Conservation (phyloP, 371 early-diverging fungal species). For the Coemansia sp. region DNA sequence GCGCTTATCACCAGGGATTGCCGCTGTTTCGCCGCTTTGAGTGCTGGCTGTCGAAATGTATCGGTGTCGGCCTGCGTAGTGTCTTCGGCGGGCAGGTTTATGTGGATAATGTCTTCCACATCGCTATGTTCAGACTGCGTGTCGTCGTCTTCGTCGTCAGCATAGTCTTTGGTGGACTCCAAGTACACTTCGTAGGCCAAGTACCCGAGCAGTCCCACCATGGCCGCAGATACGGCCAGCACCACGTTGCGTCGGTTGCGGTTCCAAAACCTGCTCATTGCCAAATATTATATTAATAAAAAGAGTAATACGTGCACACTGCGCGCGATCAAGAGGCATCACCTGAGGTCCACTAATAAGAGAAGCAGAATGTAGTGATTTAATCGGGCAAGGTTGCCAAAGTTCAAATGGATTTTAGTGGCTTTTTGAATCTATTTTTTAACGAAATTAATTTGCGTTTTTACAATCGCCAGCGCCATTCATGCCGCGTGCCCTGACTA, state of each 20-base stretch:
- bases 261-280: conserved; percentile 4
- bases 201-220: conserved; percentile 11
- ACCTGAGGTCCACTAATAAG: too few species aligned
- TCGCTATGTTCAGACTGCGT: not conserved
- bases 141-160: conserved; percentile 4
- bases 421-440: too few species aligned
- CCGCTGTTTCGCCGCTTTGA: not conserved
- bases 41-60: not conserved
- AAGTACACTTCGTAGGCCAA: conserved; percentile 17
- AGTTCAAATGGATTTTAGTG: too few species aligned
- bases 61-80: not conserved
- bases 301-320: too few species aligned
- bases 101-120: conserved; percentile 10
- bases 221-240: conserved; percentile 8
- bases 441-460: too few species aligned
- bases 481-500: conserved; percentile 54
- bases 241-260: conserved; percentile 1
- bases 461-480: conserved; percentile 52
- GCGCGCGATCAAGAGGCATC: too few species aligned
- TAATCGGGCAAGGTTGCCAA: too few species aligned
- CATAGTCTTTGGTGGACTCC: conserved; percentile 3
- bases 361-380: too few species aligned
- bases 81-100: not conserved
- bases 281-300: not conserved
- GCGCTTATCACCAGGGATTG: conserved; percentile 13